phyloP scores from a whole-genome alignment of 1,284 basidiomycete species.

The Cerioporus squamosus region DNA sequence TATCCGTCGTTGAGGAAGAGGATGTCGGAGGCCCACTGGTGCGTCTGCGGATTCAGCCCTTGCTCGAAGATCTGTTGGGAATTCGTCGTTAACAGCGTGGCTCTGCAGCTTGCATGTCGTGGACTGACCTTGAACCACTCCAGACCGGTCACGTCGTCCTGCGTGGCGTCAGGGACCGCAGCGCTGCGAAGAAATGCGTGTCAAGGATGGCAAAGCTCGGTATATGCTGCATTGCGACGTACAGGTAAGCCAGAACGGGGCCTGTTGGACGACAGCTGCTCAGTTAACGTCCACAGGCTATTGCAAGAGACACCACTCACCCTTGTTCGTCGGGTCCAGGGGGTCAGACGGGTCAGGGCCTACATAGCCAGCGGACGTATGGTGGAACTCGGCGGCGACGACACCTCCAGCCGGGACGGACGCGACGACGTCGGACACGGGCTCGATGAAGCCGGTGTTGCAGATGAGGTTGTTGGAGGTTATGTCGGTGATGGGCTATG shows the following conservation, averaged over 20 bases:
- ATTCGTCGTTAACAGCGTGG: too few species aligned
- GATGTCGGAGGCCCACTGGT: slow-evolving; percentile 51
- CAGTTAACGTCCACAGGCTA: neutral
- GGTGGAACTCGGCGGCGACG: slow-evolving; percentile 59
- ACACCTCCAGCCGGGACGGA: slow-evolving; percentile 52
- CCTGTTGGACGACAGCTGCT: slow-evolving; percentile 29
- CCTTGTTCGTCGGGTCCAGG: slow-evolving; percentile 55
- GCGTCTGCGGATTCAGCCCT: slow-evolving; percentile 38
- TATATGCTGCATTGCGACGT: slow-evolving; percentile 19
- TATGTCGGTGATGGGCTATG: slow-evolving; percentile 57
- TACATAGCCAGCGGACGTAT: slow-evolving; percentile 49
- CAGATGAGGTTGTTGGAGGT: slow-evolving; percentile 60
- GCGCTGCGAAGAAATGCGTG: slow-evolving; percentile 37
- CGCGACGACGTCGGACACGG: slow-evolving; percentile 54
- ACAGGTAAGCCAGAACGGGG: slow-evolving; percentile 59
- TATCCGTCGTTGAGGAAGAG: slow-evolving; percentile 56
- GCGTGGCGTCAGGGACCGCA: slow-evolving; percentile 47
- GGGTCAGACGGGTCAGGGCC: slow-evolving; percentile 51
- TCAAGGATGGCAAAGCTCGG: neutral
- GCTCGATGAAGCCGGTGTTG: slow-evolving; percentile 63
- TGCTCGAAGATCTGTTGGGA: slow-evolving; percentile 44
- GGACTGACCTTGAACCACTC: slow-evolving; percentile 57
- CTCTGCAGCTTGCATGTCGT: too few species aligned
- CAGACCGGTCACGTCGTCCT: slow-evolving; percentile 51
- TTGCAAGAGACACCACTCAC: slow-evolving; percentile 6